Evolutionary conservation across 2,329 filamentous ascomycete species (phyloP).

Genomic region (Phyllosticta citrichinensis): DNA sequence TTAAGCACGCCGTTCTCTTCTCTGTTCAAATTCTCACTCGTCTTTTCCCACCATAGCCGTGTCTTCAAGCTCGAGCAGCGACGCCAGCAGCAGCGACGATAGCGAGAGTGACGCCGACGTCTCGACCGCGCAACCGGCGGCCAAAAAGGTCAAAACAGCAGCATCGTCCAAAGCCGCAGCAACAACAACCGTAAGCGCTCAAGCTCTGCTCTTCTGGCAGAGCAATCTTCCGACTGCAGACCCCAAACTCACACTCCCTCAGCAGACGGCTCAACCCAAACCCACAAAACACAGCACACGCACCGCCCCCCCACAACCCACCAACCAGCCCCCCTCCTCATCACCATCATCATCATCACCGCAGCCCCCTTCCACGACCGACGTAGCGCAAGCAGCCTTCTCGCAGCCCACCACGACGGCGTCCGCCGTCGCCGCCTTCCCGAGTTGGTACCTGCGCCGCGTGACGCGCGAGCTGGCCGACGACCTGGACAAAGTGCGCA

Average conservation of each 20-base stretch:
- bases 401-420: not conserved
- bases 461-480: constrained; percentile 62
- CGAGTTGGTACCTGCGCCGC: constrained; percentile 58
- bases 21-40: not conserved
- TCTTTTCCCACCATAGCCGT: not conserved
- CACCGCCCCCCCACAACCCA: not conserved
- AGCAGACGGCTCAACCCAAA: not conserved
- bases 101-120: not conserved
- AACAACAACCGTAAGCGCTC: not conserved
- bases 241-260: too few relatives aligned
- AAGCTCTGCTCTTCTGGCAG: too few relatives aligned
- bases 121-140: not conserved
- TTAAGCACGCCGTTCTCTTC: not conserved
- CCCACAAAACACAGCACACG: not conserved
- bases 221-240: too few relatives aligned
- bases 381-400: not conserved
- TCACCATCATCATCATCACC: not conserved
- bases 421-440: constrained; percentile 33
- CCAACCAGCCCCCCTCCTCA: not conserved
- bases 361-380: not conserved
- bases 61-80: constrained; percentile 2
- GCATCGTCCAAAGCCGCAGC: not conserved
- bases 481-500: constrained; percentile 60
- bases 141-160: constrained; percentile 2
- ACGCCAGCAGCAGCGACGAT: not conserved